phyloP scores from a whole-genome alignment of 2,329 filamentous ascomycete genomes.

The Bipolaris cookei region DNA sequence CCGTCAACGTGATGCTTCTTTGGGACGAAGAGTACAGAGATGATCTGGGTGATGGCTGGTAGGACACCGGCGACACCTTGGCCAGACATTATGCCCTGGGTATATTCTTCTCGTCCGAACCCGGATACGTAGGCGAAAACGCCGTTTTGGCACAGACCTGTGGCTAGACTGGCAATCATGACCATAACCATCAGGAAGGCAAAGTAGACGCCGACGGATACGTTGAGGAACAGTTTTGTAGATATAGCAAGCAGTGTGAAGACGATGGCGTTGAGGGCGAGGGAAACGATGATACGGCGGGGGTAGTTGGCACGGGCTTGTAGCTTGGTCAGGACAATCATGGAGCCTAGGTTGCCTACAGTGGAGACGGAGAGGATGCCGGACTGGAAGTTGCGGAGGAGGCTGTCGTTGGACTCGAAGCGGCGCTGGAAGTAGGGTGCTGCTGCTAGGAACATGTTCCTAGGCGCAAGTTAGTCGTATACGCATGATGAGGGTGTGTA shows the following conservation, averaged over 20 bases:
- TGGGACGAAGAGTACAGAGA: slow-evolving; percentile 75
- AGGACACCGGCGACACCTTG: slow-evolving; percentile 92
- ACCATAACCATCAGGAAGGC: slow-evolving; percentile 83
- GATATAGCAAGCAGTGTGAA: slow-evolving; percentile 83
- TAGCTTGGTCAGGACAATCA: slow-evolving; percentile 77
- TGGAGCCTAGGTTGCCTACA: slow-evolving; percentile 76
- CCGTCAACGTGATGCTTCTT: slow-evolving; percentile 48
- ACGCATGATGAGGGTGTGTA: not conserved
- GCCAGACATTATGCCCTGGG: slow-evolving; percentile 93
- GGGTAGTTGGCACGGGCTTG: slow-evolving; percentile 88
- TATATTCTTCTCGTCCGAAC: slow-evolving; percentile 87
- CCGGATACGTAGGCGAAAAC: slow-evolving; percentile 89
- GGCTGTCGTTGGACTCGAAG: slow-evolving; percentile 73
- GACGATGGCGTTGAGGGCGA: slow-evolving; percentile 76
- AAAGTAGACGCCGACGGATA: slow-evolving; percentile 73
- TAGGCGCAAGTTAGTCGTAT: slow-evolving; percentile 47
- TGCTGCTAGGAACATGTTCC: slow-evolving; percentile 98
- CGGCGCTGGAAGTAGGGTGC: slow-evolving; percentile 90
- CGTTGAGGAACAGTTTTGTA: slow-evolving; percentile 70
- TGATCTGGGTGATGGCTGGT: slow-evolving; percentile 84
- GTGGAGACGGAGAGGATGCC: slow-evolving; percentile 87
- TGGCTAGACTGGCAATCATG: slow-evolving; percentile 76
- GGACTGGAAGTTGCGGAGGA: slow-evolving; percentile 84
- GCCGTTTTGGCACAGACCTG: slow-evolving; percentile 90
- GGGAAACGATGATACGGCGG: slow-evolving; percentile 77